Conservation (phyloP, 371 early-diverging fungal genomes). For the Circinella umbellata region DNA sequence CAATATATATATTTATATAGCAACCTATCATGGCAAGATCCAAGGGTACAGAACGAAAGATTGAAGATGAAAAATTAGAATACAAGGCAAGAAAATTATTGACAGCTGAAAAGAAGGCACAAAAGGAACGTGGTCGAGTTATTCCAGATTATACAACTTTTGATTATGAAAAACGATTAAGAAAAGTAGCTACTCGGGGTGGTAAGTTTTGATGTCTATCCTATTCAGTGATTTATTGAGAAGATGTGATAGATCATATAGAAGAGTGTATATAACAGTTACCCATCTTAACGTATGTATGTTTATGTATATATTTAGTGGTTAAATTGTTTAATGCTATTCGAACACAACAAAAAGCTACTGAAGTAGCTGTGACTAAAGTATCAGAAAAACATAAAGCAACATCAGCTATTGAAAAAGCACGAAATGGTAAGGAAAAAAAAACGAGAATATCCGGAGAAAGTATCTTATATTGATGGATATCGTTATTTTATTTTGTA, state of each 20-base stretch:
- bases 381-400: conserved; percentile 50
- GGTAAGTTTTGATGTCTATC: conserved; percentile 46
- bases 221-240: too few species aligned
- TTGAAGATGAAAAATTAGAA: conserved; percentile 83
- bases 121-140: conserved; percentile 67
- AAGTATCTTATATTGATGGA: background rate
- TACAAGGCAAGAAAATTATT: conserved; percentile 74
- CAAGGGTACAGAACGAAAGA: conserved; percentile 68
- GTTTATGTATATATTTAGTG: conserved; percentile 42
- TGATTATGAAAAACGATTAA: conserved; percentile 81
- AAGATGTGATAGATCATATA: too few species aligned
- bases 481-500: conserved; percentile 16
- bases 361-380: conserved; percentile 58
- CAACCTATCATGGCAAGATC: conserved; percentile 79
- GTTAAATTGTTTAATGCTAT: conserved; percentile 88
- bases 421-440: conserved; percentile 40
- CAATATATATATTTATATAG: background rate
- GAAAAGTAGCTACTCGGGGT: conserved; percentile 85
- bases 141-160: conserved; percentile 66
- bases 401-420: conserved; percentile 57
- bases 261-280: too few species aligned
- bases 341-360: conserved; percentile 74
- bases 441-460: too few species aligned
- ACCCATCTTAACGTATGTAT: too few species aligned
- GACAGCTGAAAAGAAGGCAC: conserved; percentile 67